A percentile compares a stretch with the other conserved stretches of the same genome.
These are phyloP conservation scores for Mycena vitilis DNA, from an alignment of 768 basidiomycete species.

Conservation along the genomic window DNA sequence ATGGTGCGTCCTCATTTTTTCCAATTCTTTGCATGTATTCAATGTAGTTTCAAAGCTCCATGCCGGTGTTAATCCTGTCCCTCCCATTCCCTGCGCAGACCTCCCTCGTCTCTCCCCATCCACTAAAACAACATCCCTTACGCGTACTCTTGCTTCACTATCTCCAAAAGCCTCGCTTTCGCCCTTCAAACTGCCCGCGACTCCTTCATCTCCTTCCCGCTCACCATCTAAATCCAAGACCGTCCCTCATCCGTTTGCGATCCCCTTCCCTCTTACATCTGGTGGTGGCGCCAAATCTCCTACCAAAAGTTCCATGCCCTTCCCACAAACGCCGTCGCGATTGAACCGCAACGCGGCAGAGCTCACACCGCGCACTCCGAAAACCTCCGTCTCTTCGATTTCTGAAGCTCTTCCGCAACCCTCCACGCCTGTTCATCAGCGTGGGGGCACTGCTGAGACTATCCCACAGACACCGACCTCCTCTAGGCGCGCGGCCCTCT, in stretches of 20 bases:
- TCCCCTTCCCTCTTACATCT: constrained; percentile 64
- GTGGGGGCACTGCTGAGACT: constrained; percentile 64
- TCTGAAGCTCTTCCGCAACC: constrained; percentile 56
- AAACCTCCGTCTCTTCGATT: constrained; percentile 47
- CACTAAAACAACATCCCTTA: constrained; percentile 73
- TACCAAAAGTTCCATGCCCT: constrained; percentile 59
- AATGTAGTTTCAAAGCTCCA: constrained; percentile 61
- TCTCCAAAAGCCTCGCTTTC: constrained; percentile 72
- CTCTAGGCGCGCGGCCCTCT: constrained; percentile 82
- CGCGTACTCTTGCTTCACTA: constrained; percentile 75
- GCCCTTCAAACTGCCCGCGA: constrained; percentile 54
- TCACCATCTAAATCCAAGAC: constrained; percentile 54
- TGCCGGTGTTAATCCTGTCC: constrained; percentile 52
- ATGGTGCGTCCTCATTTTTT: constrained; percentile 55
- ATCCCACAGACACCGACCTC: constrained; percentile 77
- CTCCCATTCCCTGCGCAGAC: constrained; percentile 72
- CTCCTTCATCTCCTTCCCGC: constrained; percentile 54
- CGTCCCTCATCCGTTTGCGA: constrained; percentile 50
- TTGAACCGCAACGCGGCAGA: constrained; percentile 52
- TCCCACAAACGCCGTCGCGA: constrained; percentile 75
- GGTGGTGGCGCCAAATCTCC: constrained; percentile 52
- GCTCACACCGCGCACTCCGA: constrained; percentile 61
- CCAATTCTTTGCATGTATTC: constrained; percentile 9
- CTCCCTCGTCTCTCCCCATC: constrained; percentile 68
- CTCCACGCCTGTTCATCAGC: constrained; percentile 75